phyloP scores from a whole-genome alignment of 345 rosid species.

The Brassica cretica region DNA sequence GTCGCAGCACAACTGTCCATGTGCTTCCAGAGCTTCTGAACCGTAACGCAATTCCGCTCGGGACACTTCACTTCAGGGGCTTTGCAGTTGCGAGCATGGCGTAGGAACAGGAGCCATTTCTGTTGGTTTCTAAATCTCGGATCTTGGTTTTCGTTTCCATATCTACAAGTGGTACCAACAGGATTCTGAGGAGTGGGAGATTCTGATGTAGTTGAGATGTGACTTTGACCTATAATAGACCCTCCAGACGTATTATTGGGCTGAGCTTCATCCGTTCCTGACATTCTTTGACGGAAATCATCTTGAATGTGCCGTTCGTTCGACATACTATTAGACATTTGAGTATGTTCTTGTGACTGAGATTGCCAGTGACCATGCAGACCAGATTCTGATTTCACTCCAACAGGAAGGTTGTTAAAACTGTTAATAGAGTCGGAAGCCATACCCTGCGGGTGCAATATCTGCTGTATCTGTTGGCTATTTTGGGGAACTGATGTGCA shows the following conservation, averaged over 20 bases:
- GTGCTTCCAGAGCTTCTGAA: conserved; percentile 72
- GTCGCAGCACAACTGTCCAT: conserved; percentile 66
- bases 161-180: conserved; percentile 46
- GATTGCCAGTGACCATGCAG: conserved; percentile 64
- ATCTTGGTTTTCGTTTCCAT: conserved; percentile 65
- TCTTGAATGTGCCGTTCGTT: conserved; percentile 72
- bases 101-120: conserved; percentile 86
- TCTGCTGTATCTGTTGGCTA: conserved; percentile 69
- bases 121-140: conserved; percentile 72
- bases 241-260: conserved; percentile 73
- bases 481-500: conserved; percentile 54
- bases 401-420: conserved; percentile 52
- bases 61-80: conserved; percentile 91
- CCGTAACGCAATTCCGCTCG: conserved; percentile 61
- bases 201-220: conserved; percentile 49
- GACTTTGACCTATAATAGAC: conserved; percentile 47
- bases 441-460: conserved; percentile 62
- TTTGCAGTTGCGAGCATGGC: conserved; percentile 85
- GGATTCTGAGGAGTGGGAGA: conserved; percentile 45
- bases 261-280: conserved; percentile 77
- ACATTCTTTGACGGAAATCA: conserved; percentile 75
- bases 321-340: conserved; percentile 49
- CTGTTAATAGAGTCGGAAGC: conserved; percentile 60
- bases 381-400: conserved; percentile 57
- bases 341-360: conserved; percentile 60